These are phyloP conservation scores for Lycium ferocissimum DNA, from an alignment of 257 asterid genomes.

Conservation along the genomic window DNA sequence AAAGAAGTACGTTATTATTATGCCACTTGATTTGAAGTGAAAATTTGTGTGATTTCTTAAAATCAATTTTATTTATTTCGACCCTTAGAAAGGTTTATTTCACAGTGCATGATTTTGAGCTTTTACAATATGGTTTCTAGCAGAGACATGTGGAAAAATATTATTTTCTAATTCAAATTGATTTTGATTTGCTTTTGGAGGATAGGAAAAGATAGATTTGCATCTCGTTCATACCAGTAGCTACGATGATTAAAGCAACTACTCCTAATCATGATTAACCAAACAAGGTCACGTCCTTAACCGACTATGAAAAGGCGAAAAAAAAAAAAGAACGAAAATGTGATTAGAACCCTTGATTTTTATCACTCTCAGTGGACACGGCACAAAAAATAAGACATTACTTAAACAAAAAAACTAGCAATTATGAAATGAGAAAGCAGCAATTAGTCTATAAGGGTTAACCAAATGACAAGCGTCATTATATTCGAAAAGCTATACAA, in stretches of 20 bases:
- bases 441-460: background rate
- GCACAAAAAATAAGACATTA: background rate
- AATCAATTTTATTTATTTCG: background rate
- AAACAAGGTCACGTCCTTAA: background rate
- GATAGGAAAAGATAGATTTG: background rate
- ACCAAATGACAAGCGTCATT: background rate
- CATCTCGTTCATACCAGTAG: background rate
- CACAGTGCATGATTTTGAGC: background rate
- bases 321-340: background rate
- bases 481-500: background rate
- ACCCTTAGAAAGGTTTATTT: background rate
- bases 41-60: background rate
- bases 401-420: background rate
- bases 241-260: background rate
- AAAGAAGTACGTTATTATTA: background rate
- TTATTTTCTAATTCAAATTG: background rate
- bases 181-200: background rate
- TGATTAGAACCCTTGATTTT: background rate
- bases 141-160: background rate
- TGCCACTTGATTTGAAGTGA: background rate
- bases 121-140: background rate
- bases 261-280: background rate
- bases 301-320: background rate
- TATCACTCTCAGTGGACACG: background rate
- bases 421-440: background rate